Conservation (phyloP, 2,329 filamentous ascomycete species). For the Sclerotiophoma versabilis region DNA sequence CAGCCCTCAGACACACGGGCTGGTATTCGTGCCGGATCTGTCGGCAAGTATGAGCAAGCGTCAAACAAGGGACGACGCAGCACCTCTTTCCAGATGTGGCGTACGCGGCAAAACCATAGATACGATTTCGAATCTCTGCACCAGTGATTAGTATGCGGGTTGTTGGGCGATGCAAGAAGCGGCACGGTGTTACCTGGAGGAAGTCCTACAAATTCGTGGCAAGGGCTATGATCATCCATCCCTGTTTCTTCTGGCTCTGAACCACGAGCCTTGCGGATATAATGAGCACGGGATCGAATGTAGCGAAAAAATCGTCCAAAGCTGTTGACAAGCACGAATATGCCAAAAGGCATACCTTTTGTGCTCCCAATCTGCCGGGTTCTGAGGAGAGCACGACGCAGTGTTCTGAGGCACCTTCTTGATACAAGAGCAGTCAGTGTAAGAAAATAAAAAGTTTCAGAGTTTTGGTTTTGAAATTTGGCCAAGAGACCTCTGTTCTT, state of each 20-base stretch:
- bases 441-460: background rate
- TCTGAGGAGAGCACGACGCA: background rate
- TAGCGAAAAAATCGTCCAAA: background rate
- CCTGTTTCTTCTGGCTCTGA: background rate
- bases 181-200: conserved; percentile 8
- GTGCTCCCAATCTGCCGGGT: too few relatives aligned
- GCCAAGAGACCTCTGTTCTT: too few relatives aligned
- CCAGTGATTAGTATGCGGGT: background rate
- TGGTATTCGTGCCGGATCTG: conserved; percentile 5
- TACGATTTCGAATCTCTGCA: conserved; percentile 3
- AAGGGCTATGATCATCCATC: background rate
- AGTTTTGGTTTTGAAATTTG: background rate
- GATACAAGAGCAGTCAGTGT: background rate
- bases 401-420: background rate
- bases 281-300: too few relatives aligned
- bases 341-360: background rate
- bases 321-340: background rate
- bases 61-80: background rate
- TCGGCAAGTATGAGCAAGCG: background rate
- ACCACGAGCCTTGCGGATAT: background rate
- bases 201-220: background rate
- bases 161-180: too few relatives aligned
- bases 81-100: background rate
- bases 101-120: background rate
- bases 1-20: background rate